Conservation (phyloP, 495 filamentous ascomycete genomes). For the Neurospora discreta region DNA sequence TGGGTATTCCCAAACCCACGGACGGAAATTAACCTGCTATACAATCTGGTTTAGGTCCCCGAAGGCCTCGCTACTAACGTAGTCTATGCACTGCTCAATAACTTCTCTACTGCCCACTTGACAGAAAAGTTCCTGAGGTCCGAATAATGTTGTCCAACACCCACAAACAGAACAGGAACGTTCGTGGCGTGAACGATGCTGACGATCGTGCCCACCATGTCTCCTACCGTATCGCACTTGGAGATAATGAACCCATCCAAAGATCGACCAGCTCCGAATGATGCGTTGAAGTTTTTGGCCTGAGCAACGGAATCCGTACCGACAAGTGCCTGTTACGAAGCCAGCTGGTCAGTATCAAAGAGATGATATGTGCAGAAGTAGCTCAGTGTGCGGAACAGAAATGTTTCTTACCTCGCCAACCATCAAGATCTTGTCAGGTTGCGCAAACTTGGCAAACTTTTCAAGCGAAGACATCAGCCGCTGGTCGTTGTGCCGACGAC, state of each 20-base stretch:
- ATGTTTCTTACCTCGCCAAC: constrained; percentile 61
- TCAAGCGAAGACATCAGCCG: constrained; percentile 89
- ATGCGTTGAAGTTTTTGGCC: constrained; percentile 87
- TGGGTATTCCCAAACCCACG: neutral
- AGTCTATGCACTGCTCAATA: constrained; percentile 41
- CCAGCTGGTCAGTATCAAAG: constrained; percentile 7
- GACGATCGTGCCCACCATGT: constrained; percentile 95
- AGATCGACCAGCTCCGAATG: constrained; percentile 70
- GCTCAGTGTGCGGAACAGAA: neutral
- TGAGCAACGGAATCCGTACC: constrained; percentile 91
- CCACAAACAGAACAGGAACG: constrained; percentile 87
- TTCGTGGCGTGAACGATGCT: constrained; percentile 97
- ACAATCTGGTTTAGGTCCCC: neutral
- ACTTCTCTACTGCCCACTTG: constrained; percentile 70
- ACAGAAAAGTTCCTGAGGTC: constrained; percentile 90
- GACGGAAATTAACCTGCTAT: neutral
- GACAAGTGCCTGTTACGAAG: constrained; percentile 54
- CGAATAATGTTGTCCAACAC: constrained; percentile 93
- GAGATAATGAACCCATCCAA: constrained; percentile 95
- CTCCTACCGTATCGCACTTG: constrained; percentile 96
- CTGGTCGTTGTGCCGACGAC: constrained; percentile 88
- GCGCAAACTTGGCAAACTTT: constrained; percentile 91
- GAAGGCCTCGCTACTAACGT: neutral
- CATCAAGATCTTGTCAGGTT: constrained; percentile 98
- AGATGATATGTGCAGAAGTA: neutral